Conservation (phyloP, 2,329 filamentous ascomycete species). For the Cadophora malorum region DNA sequence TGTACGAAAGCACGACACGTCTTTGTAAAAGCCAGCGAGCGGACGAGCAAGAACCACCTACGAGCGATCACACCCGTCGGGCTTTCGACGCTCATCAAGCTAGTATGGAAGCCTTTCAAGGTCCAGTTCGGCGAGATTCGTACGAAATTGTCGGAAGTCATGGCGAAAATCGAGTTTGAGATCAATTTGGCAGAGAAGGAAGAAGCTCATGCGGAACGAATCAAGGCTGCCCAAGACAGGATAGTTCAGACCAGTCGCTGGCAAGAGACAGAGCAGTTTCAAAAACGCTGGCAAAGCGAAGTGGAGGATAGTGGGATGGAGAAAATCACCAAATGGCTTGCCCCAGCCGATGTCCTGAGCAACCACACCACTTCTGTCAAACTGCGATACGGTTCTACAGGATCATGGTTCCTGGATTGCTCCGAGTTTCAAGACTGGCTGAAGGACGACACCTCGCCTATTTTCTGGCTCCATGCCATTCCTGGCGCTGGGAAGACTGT, state of each 20-base stretch:
- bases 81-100: slow-evolving; percentile 15
- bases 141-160: slow-evolving; percentile 4
- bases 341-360: slow-evolving; percentile 11
- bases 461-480: slow-evolving; percentile 24
- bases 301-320: slow-evolving; percentile 8
- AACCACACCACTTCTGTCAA: slow-evolving; percentile 8
- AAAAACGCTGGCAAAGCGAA: slow-evolving; percentile 10
- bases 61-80: slow-evolving; percentile 14
- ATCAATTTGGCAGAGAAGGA: slow-evolving; percentile 19
- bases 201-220: slow-evolving; percentile 13
- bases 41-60: slow-evolving; percentile 15
- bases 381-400: slow-evolving; percentile 10
- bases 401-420: slow-evolving; percentile 16
- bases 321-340: slow-evolving; percentile 20
- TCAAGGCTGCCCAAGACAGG: slow-evolving; percentile 4
- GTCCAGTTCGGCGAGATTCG: slow-evolving; percentile 16
- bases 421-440: slow-evolving; percentile 10
- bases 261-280: slow-evolving; percentile 16
- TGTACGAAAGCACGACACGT: slow-evolving; percentile 12
- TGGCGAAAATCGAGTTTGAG: slow-evolving; percentile 19
- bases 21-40: slow-evolving; percentile 13
- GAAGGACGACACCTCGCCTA: slow-evolving; percentile 6
- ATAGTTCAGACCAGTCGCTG: slow-evolving; percentile 7
- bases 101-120: slow-evolving; percentile 18
- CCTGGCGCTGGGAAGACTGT: slow-evolving; percentile 58